Conservation (phyloP, 108 stramenopile species). For the Parietichytrium sp. region DNA sequence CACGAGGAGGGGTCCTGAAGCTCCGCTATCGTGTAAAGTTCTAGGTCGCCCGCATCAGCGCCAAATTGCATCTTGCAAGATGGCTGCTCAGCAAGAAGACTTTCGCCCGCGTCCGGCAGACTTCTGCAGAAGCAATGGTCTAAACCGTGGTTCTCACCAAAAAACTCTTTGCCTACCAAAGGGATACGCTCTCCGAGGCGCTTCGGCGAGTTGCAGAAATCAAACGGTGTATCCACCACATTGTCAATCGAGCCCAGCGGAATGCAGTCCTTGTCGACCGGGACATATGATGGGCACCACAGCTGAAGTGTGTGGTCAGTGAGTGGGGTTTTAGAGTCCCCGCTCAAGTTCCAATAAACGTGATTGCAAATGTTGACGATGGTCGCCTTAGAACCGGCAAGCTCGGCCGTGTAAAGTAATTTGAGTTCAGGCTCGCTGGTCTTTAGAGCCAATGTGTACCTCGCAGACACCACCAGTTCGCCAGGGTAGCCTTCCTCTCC, state of each 20-base stretch:
- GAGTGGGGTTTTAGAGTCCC: conserved; percentile 57
- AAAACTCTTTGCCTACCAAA: conserved; percentile 54
- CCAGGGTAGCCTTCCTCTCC: conserved; percentile 81
- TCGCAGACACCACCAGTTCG: conserved; percentile 59
- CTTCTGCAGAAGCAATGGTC: neutral
- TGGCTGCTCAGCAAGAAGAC: conserved; percentile 40
- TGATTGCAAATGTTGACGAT: conserved; percentile 77
- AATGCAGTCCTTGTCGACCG: conserved; percentile 63
- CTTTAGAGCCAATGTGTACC: conserved; percentile 58
- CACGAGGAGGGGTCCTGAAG: neutral
- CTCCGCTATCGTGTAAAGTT: neutral
- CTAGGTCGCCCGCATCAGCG: neutral
- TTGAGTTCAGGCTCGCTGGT: conserved; percentile 46
- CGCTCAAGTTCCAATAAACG: conserved; percentile 77
- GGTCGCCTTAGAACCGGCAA: conserved; percentile 57
- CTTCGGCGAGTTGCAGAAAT: conserved; percentile 4
- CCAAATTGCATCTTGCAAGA: conserved; percentile 47
- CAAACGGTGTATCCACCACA: conserved; percentile 50
- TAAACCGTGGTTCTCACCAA: conserved; percentile 43
- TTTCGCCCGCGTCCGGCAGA: neutral
- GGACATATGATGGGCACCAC: conserved; percentile 68
- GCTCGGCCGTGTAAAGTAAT: conserved; percentile 64
- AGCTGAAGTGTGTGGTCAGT: conserved; percentile 67
- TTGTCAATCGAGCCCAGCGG: conserved; percentile 67
- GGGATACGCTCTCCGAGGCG: conserved; percentile 15